Conservation (phyloP, 306 rosid genomes). For the Mimosa bimucronata region DNA sequence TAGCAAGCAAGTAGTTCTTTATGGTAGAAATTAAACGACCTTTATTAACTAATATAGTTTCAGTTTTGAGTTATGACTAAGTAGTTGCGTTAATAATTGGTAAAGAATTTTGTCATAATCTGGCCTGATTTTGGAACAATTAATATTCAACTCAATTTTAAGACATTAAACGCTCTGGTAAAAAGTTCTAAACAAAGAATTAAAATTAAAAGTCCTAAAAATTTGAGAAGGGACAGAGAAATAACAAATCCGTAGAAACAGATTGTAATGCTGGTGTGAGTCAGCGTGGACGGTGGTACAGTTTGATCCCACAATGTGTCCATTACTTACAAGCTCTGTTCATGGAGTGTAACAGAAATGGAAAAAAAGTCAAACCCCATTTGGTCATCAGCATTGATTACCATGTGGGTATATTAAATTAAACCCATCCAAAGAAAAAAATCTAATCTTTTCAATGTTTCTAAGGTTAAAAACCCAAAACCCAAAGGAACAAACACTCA, state of each 20-base stretch:
- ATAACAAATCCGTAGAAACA: neutral
- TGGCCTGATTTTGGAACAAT: too few relatives aligned
- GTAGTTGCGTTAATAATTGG: neutral
- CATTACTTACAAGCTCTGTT: neutral
- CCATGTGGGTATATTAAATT: conserved; percentile 32
- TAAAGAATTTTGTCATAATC: neutral
- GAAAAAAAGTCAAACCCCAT: conserved; percentile 19
- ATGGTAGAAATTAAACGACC: too few relatives aligned
- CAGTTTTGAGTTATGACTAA: neutral
- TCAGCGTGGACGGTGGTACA: neutral
- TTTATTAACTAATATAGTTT: too few relatives aligned
- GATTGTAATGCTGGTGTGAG: conserved; percentile 15
- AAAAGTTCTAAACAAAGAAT: neutral
- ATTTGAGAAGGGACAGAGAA: neutral
- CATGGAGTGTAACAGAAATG: neutral
- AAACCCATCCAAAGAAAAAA: neutral
- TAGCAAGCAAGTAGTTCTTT: neutral
- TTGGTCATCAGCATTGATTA: conserved; percentile 23
- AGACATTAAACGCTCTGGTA: neutral
- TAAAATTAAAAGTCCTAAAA: too few relatives aligned
- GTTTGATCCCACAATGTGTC: neutral
- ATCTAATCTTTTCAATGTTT: neutral
- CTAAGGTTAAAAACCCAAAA: too few relatives aligned
- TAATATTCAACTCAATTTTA: too few relatives aligned
- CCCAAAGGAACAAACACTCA: conserved; percentile 6